Percentiles rank a stretch among this genome's conserved stretches.
Conservation (phyloP, 176 grass and related monocot genomes). For the Carex parvula region DNA sequence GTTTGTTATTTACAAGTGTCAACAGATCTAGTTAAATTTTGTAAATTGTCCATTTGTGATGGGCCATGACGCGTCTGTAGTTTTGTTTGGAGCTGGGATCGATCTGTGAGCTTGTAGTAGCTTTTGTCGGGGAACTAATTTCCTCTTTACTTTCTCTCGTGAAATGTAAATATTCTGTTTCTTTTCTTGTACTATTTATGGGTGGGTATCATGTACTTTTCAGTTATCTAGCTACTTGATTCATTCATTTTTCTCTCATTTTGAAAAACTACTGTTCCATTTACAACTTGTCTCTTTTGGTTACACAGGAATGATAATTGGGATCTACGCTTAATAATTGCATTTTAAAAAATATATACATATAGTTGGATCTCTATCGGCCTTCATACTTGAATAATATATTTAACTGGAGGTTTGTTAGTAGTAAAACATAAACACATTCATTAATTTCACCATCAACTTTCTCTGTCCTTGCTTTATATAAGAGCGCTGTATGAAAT, state of each 20-base stretch:
- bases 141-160: not conserved
- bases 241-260: not conserved
- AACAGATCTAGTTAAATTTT: not conserved
- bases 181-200: not conserved
- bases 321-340: not conserved
- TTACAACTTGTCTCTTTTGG: not conserved
- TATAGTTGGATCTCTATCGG: not conserved
- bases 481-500: too few species aligned
- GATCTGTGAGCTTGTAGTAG: not conserved
- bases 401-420: too few species aligned
- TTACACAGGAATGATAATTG: not conserved
- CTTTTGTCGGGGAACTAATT: constrained; percentile 39
- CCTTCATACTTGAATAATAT: too few species aligned
- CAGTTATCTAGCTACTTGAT: not conserved
- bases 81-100: constrained; percentile 18
- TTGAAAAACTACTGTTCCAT: not conserved
- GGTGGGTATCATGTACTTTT: not conserved
- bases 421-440: too few species aligned
- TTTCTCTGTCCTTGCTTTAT: not conserved
- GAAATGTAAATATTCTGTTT: not conserved
- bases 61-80: not conserved
- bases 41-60: constrained; percentile 2
- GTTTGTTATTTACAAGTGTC: not conserved
- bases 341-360: not conserved
- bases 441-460: too few species aligned